A percentile compares a stretch with the other conserved stretches of the same genome.
Conservation (phyloP, 176 grass and related monocot genomes). For the Raddia guianensis region DNA sequence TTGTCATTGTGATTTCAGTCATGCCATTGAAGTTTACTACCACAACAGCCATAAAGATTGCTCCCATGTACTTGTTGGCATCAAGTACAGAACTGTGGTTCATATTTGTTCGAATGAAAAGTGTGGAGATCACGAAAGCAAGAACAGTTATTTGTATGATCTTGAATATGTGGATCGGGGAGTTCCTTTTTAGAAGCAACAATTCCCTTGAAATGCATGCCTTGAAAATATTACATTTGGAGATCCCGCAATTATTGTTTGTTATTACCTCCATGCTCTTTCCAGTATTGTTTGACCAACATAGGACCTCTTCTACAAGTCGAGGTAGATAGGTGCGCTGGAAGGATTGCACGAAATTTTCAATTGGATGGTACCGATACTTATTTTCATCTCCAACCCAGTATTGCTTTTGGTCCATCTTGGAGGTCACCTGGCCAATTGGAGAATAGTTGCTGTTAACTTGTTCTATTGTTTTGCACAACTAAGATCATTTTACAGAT, state of each 20-base stretch:
- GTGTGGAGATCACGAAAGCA: constrained; percentile 66
- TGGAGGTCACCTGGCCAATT: constrained; percentile 62
- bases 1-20: constrained; percentile 78
- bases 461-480: no score
- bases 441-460: background rate
- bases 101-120: constrained; percentile 68
- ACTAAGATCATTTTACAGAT: no score
- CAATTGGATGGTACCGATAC: constrained; percentile 59
- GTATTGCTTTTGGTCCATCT: constrained; percentile 70
- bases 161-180: constrained; percentile 74
- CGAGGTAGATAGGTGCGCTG: constrained; percentile 24
- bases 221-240: constrained; percentile 62
- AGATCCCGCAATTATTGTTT: constrained; percentile 35
- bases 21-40: constrained; percentile 77
- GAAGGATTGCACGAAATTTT: constrained; percentile 60
- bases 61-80: constrained; percentile 69
- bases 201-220: constrained; percentile 79
- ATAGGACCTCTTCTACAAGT: constrained; percentile 29
- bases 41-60: constrained; percentile 55
- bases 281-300: constrained; percentile 20
- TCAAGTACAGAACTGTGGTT: constrained; percentile 56
- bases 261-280: constrained; percentile 35
- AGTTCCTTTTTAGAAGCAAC: constrained; percentile 68
- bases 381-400: constrained; percentile 53
- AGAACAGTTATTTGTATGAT: constrained; percentile 58